Evolutionary conservation across 1,139 yeast genomes (phyloP).

Genomic region (Blastobotrys malaysiensis): DNA sequence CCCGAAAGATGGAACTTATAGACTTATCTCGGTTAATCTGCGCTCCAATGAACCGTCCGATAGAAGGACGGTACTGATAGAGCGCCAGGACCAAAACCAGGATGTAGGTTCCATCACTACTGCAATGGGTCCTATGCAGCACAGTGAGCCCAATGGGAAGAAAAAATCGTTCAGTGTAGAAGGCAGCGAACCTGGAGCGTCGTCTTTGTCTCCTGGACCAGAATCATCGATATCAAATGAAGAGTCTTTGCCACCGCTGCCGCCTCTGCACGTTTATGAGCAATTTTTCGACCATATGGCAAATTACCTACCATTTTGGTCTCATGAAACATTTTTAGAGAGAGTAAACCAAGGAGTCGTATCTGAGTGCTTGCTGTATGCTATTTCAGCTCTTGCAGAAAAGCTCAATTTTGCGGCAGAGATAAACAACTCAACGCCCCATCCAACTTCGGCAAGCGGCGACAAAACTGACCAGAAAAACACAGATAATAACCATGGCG

Average conservation of each 20-base stretch:
- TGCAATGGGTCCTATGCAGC: neutral
- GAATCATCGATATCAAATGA: slow-evolving; percentile 8
- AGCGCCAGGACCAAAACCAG: slow-evolving; percentile 5
- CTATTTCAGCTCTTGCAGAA: slow-evolving; percentile 25
- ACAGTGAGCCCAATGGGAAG: neutral
- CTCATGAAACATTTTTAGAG: slow-evolving; percentile 20
- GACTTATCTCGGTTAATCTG: slow-evolving; percentile 26
- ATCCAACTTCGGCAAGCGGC: neutral
- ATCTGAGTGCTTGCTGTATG: slow-evolving; percentile 23
- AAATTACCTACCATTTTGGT: slow-evolving; percentile 24
- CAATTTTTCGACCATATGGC: slow-evolving; percentile 18
- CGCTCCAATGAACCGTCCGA: slow-evolving; percentile 13
- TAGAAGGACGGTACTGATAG: slow-evolving; percentile 12
- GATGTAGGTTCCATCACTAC: neutral
- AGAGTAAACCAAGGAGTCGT: slow-evolving; percentile 22
- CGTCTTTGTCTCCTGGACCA: slow-evolving; percentile 1
- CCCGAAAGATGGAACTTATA: slow-evolving; percentile 24
- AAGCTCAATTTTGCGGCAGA: slow-evolving; percentile 9
- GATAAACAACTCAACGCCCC: neutral
- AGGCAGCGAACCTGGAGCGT: neutral
- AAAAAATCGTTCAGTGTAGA: neutral
- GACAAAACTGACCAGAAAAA: slow-evolving; percentile 5
- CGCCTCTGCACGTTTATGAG: slow-evolving; percentile 7
- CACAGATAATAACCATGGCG: slow-evolving; percentile 4
- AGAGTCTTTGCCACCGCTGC: slow-evolving; percentile 12